Evolutionary conservation across 306 rosid genomes (phyloP).

Genomic region (Benincasa hispida): DNA sequence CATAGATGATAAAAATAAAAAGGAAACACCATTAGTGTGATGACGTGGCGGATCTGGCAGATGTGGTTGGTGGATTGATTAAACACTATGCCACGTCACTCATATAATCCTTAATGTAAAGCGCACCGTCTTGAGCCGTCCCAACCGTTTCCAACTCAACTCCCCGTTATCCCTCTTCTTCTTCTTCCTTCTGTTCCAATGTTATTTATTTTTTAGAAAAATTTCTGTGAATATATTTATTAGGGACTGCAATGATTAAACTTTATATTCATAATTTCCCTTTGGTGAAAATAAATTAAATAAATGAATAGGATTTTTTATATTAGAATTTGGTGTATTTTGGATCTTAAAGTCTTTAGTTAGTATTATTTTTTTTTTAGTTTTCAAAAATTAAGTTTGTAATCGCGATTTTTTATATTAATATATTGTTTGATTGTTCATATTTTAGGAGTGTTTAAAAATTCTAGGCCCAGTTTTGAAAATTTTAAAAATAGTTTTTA

Average conservation of each 20-base stretch:
- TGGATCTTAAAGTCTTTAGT: no score
- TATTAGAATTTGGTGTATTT: no score
- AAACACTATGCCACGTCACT: not conserved
- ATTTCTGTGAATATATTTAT: slow-evolving; percentile 1
- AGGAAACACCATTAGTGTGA: not conserved
- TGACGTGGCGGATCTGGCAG: not conserved
- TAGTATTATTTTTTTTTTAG: no score
- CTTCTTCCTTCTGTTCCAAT: not conserved
- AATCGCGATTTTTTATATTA: no score
- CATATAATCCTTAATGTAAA: not conserved
- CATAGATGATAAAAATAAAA: not conserved
- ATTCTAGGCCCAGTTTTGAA: no score
- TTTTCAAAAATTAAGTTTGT: no score
- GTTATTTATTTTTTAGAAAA: not conserved
- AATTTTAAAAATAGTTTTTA: no score
- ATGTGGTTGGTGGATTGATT: slow-evolving; percentile 6
- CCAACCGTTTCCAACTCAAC: slow-evolving; percentile 1
- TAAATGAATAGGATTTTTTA: no score
- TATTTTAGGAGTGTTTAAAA: no score
- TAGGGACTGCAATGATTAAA: not conserved
- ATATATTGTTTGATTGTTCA: no score
- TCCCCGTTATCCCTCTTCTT: not conserved
- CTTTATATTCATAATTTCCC: not conserved
- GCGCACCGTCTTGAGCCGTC: slow-evolving; percentile 8
- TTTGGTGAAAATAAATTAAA: no score